Evolutionary conservation across 768 basidiomycete genomes (phyloP).

Genomic region (Auricularia sp.): DNA sequence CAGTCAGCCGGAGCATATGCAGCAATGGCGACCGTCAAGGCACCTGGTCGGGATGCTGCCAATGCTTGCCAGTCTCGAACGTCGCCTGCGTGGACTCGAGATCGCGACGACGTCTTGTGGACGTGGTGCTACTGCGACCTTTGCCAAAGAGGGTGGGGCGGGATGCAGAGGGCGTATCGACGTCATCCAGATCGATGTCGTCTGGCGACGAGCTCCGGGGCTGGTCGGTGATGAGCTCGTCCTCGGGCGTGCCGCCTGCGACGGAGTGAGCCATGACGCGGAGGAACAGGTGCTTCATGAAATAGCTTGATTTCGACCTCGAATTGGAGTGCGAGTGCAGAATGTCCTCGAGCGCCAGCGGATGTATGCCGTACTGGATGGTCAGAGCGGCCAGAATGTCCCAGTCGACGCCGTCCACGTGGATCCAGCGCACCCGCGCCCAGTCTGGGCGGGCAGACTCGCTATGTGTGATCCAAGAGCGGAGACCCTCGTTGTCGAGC

Average conservation of each 20-base stretch:
- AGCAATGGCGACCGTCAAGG: neutral
- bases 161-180: slow-evolving; percentile 3
- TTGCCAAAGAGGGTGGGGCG: neutral
- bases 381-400: slow-evolving; percentile 62
- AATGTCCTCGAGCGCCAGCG: slow-evolving; percentile 51
- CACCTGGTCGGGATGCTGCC: neutral
- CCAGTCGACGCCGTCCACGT: slow-evolving; percentile 59
- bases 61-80: neutral
- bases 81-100: neutral
- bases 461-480: slow-evolving; percentile 39
- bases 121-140: neutral
- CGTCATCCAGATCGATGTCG: slow-evolving; percentile 11
- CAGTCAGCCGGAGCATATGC: neutral
- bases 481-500: slow-evolving; percentile 54
- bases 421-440: slow-evolving; percentile 68
- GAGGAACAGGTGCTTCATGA: slow-evolving; percentile 58
- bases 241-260: slow-evolving; percentile 12
- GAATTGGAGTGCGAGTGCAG: slow-evolving; percentile 41
- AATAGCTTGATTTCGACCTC: slow-evolving; percentile 66
- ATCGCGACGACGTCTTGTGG: neutral
- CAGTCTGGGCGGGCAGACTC: slow-evolving; percentile 41
- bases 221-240: slow-evolving; percentile 16
- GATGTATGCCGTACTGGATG: slow-evolving; percentile 45
- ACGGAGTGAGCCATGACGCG: slow-evolving; percentile 52
- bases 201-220: slow-evolving; percentile 28